Conservation (phyloP, 257 asterid genomes). For the Solanum chiquidenum region DNA sequence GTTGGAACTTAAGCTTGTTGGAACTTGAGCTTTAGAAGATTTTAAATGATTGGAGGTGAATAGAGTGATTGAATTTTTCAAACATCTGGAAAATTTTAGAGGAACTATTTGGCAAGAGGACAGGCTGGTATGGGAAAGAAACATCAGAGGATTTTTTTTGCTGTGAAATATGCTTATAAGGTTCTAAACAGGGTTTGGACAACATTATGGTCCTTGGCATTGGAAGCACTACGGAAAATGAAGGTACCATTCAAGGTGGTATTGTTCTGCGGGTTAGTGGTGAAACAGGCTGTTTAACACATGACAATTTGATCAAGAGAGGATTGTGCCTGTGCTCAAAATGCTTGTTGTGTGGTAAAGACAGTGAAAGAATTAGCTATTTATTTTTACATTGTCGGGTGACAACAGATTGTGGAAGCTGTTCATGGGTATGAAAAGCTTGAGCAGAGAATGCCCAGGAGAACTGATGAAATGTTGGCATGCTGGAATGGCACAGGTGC, state of each 20-base stretch:
- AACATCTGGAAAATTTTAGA: neutral
- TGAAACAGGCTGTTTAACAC: neutral
- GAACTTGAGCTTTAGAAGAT: neutral
- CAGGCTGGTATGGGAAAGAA: neutral
- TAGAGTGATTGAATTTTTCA: neutral
- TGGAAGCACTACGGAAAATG: neutral
- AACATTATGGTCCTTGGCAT: neutral
- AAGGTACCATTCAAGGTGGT: neutral
- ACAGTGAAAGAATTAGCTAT: neutral
- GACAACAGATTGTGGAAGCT: neutral
- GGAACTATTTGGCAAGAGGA: neutral
- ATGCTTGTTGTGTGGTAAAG: neutral
- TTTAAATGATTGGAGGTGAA: neutral
- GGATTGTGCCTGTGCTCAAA: neutral
- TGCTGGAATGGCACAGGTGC: neutral
- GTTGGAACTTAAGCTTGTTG: neutral
- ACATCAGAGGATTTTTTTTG: neutral
- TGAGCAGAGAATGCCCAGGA: neutral
- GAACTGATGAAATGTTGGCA: neutral
- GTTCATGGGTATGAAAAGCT: neutral
- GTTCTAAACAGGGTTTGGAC: neutral
- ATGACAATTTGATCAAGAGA: neutral
- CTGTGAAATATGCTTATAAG: neutral
- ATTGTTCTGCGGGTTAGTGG: neutral
- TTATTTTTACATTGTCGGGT: neutral